phyloP scores from a whole-genome alignment of 129 eudicot species.

The Logfia minima region DNA sequence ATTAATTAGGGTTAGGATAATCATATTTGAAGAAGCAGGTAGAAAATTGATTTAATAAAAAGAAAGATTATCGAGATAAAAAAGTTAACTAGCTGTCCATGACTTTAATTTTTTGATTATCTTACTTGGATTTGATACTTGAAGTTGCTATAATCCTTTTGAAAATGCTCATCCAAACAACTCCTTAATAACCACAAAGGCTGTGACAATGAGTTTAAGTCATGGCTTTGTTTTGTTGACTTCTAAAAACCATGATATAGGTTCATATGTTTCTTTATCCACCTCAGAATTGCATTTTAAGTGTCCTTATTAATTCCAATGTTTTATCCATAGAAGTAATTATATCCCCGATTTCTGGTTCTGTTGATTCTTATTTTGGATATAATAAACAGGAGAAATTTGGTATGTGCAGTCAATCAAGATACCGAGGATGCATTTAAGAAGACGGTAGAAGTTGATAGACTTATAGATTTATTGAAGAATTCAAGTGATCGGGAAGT shows the following conservation, averaged over 20 bases:
- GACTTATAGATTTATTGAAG: constrained; percentile 73
- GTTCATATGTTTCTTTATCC: neutral
- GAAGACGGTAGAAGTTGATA: constrained; percentile 81
- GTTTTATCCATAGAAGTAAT: neutral
- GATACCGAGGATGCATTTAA: constrained; percentile 82
- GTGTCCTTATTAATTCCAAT: neutral
- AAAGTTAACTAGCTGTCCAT: neutral
- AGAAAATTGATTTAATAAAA: neutral
- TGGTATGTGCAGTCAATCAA: constrained; percentile 76
- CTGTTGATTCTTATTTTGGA: constrained; percentile 47
- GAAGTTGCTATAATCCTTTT: neutral
- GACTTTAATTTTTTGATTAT: neutral
- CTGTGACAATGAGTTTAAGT: neutral
- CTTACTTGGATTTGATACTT: neutral
- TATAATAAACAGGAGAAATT: constrained; percentile 76
- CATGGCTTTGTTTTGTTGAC: neutral
- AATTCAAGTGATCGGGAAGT: constrained; percentile 78
- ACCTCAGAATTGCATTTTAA: neutral
- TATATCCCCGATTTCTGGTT: constrained; percentile 30
- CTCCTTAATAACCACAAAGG: neutral
- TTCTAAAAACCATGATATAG: neutral
- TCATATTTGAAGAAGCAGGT: neutral
- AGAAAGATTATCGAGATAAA: neutral
- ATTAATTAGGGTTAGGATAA: neutral
- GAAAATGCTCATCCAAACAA: neutral